These are phyloP conservation scores for Simplicillium sp. DNA, from an alignment of 2,329 filamentous ascomycete species.

Conservation along the genomic window DNA sequence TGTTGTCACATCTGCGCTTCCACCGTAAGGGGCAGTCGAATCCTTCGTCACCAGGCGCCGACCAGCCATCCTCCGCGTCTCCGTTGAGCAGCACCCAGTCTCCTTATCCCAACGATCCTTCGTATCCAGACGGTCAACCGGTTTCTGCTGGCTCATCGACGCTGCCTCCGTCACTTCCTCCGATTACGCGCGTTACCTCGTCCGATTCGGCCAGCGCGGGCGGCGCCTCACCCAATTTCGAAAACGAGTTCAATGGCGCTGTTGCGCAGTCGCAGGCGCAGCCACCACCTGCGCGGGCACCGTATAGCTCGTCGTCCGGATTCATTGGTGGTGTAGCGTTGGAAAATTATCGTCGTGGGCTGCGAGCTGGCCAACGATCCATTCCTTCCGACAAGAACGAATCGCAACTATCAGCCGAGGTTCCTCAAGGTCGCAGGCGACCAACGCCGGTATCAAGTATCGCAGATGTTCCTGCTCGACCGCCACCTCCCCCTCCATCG, in stretches of 20 bases:
- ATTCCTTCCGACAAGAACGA: conserved; percentile 5
- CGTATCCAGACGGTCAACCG: conserved; percentile 22
- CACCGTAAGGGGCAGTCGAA: conserved; percentile 47
- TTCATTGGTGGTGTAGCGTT: conserved; percentile 49
- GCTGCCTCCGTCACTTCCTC: conserved; percentile 38
- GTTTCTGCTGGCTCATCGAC: conserved; percentile 24
- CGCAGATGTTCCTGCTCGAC: neutral
- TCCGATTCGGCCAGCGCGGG: conserved; percentile 6
- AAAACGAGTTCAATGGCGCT: conserved; percentile 3
- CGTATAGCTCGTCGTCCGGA: conserved; percentile 27
- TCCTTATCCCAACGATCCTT: conserved; percentile 27
- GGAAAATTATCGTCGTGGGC: conserved; percentile 36
- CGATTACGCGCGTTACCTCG: conserved; percentile 39
- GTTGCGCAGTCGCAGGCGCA: neutral
- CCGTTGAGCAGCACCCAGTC: conserved; percentile 27
- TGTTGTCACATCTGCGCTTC: conserved; percentile 48
- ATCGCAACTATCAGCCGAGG: conserved; percentile 8
- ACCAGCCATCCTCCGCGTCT: conserved; percentile 31
- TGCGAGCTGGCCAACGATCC: conserved; percentile 14
- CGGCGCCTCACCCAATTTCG: conserved; percentile 18
- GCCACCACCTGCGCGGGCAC: conserved; percentile 19
- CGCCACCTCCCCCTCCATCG: neutral
- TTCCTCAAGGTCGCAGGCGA: conserved; percentile 2
- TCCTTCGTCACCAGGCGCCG: conserved; percentile 42
- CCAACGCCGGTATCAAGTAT: neutral